Evolutionary conservation across 2,329 filamentous ascomycete genomes (phyloP).

Genomic region (Seiridium unicorne): DNA sequence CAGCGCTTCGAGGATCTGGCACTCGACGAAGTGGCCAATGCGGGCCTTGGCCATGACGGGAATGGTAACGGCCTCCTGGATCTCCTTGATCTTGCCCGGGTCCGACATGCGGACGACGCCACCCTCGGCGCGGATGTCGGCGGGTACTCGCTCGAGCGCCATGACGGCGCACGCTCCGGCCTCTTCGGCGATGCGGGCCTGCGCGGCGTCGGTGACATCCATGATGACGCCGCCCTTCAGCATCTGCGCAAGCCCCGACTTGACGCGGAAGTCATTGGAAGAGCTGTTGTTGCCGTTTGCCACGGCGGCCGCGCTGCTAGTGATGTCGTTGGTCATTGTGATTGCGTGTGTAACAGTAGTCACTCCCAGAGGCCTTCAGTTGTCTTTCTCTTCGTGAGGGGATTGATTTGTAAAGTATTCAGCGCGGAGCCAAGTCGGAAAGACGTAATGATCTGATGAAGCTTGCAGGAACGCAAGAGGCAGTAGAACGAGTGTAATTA

Average conservation of each 20-base stretch:
- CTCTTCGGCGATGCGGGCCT: conserved; percentile 96
- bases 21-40: conserved; percentile 97
- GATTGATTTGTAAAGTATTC: no score
- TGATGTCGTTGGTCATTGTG: conserved; percentile 20
- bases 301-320: conserved; percentile 13
- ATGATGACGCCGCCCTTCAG: conserved; percentile 99
- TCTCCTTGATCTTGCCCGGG: conserved; percentile 90
- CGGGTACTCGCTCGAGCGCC: conserved; percentile 95
- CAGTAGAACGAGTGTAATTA: no score
- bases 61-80: conserved; percentile 92
- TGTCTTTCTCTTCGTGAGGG: no score
- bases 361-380: no score
- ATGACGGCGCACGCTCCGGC: conserved; percentile 95
- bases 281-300: conserved; percentile 13
- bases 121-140: conserved; percentile 89
- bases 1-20: conserved; percentile 93
- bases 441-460: no score
- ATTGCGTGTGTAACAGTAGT: no score
- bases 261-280: conserved; percentile 72
- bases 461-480: no score
- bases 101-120: conserved; percentile 98
- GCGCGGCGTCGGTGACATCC: conserved; percentile 93
- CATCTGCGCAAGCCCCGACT: conserved; percentile 95
- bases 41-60: conserved; percentile 99
- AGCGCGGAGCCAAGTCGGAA: no score